Evolutionary conservation across 1,284 basidiomycete species (phyloP), one percentile per base, ranked within the genome.

Genomic region (Cyathus olla): DNA sequence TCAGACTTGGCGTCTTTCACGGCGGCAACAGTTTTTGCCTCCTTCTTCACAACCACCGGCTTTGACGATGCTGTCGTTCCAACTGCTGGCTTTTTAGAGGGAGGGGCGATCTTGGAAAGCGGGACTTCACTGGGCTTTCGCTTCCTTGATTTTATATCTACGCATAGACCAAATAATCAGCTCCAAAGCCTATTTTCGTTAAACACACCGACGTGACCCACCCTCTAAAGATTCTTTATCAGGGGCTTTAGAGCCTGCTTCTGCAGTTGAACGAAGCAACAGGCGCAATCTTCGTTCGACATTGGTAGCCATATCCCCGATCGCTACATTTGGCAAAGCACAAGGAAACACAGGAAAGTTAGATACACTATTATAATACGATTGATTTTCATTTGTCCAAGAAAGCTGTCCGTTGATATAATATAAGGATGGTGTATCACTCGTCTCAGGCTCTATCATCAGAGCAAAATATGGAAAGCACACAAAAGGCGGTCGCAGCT

Each of bases 251-350:
- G 76, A 64, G 61, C 69, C 71, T 67, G 73, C 70, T 66, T 78
- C 75, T 57, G 65, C 74, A 56, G 62, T 72, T 61, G 68, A 67
- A n/a, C n/a, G n/a, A 63, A 91, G 79, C 76, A 93, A 78, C 65
- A 83, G 80, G 65, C 91, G 87, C 93, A 93, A 95, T 81, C 88
- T 89, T 73, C 86, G 87, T 80, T 93, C 91, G 80, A 95, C 83
- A 80, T 93, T 94, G 74, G 87, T 87, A 71, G 93, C 93, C 90
- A 95, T 92, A 82, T 95, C 93, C 89, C 93, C 92, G 90, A 94
- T 88, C 79, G 93, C 93, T 94, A 83, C 73, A 74, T 80, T 79
- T 70, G 71, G 66, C 71, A 73, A 68, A 72, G 75, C 69, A 78
- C 68, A 76, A 76, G 76, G 78, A 76, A 76, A 71, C 78, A 71